Percentiles rank a stretch among this genome's conserved stretches.
These are phyloP conservation scores for Ricinus communis DNA, from an alignment of 345 rosid species.

Conservation along the genomic window DNA sequence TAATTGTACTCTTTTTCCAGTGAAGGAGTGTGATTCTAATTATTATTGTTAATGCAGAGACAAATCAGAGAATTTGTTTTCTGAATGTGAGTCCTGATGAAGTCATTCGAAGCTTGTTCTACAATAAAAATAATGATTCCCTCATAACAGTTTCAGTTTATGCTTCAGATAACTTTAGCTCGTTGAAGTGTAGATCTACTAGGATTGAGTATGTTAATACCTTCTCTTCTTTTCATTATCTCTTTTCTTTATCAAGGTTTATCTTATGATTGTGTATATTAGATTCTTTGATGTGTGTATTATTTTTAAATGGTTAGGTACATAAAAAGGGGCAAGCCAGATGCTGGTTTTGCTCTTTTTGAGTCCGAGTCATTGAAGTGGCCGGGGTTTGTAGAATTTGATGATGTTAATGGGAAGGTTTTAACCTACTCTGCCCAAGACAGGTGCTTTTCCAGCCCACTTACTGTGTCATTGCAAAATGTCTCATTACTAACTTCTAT, in stretches of 20 bases:
- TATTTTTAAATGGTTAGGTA: slow-evolving; percentile 51
- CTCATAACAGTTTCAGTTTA: slow-evolving; percentile 96
- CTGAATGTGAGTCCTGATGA: slow-evolving; percentile 90
- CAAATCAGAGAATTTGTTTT: slow-evolving; percentile 81
- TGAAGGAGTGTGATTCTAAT: not conserved
- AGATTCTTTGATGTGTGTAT: not conserved
- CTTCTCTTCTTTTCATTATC: not conserved
- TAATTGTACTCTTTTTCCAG: not conserved
- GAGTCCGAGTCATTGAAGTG: slow-evolving; percentile 96
- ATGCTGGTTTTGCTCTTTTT: slow-evolving; percentile 90
- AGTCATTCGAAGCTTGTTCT: slow-evolving; percentile 84
- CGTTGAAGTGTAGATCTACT: slow-evolving; percentile 95
- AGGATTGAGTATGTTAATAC: slow-evolving; percentile 65
- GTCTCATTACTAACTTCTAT: slow-evolving; percentile 18
- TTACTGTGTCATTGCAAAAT: slow-evolving; percentile 11
- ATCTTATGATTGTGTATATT: not conserved
- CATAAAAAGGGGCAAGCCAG: slow-evolving; percentile 88
- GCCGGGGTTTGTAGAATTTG: slow-evolving; percentile 99
- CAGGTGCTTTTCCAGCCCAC: slow-evolving; percentile 42
- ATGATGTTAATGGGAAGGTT: slow-evolving; percentile 97
- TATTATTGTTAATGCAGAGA: slow-evolving; percentile 48
- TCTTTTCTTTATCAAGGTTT: slow-evolving; percentile 5
- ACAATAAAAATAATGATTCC: slow-evolving; percentile 93
- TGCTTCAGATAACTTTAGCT: slow-evolving; percentile 91
- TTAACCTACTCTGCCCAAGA: slow-evolving; percentile 95